Percentiles rank a stretch among this genome's conserved stretches.
These are phyloP conservation scores for Solanum chmielewskii DNA, from an alignment of 257 asterid species.

Conservation along the genomic window DNA sequence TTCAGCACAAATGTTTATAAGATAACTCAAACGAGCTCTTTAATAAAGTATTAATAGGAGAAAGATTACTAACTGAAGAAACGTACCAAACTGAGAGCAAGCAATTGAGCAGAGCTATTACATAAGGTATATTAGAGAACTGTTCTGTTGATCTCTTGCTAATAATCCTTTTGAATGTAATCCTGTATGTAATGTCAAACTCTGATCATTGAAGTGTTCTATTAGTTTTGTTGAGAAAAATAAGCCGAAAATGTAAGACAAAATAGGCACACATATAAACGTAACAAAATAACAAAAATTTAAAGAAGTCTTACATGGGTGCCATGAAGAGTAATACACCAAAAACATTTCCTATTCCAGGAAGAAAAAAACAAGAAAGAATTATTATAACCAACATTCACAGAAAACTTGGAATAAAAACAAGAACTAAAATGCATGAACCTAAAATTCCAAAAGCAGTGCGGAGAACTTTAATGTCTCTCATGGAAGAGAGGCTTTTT, in stretches of 20 bases:
- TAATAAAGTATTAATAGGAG: background rate
- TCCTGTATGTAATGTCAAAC: conserved; percentile 13
- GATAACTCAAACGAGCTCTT: background rate
- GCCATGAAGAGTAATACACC: conserved; percentile 72
- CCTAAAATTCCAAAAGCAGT: conserved; percentile 9
- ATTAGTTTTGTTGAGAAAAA: background rate
- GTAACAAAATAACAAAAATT: background rate
- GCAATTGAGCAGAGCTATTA: conserved; percentile 50
- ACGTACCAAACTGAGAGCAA: conserved; percentile 44
- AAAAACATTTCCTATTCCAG: conserved; percentile 47
- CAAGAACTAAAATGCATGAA: background rate
- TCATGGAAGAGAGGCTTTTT: background rate
- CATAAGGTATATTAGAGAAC: conserved; percentile 52
- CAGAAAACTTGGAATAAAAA: background rate
- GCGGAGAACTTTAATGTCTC: background rate
- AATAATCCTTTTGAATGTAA: conserved; percentile 53
- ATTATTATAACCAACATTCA: background rate
- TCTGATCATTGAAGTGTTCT: background rate
- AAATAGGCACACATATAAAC: background rate
- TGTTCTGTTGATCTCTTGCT: conserved; percentile 41
- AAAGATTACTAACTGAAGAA: background rate
- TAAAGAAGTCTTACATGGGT: conserved; percentile 38
- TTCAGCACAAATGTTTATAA: background rate
- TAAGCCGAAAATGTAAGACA: background rate
- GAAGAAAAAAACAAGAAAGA: background rate